These are phyloP conservation scores for Tetrahymena elliotti DNA, from an alignment of 73 alveolate genomes.

Conservation along the genomic window DNA sequence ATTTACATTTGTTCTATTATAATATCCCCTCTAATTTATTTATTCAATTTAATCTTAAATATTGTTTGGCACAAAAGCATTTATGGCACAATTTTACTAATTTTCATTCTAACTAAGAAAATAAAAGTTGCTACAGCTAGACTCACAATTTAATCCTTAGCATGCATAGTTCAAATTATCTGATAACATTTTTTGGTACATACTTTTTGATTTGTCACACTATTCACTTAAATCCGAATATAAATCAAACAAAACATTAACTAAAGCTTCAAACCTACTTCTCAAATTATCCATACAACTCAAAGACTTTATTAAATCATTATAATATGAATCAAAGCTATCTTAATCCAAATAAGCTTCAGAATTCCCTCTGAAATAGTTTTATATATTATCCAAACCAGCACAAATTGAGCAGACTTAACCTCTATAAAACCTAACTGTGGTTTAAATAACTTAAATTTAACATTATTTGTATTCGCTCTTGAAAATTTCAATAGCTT, in stretches of 20 bases:
- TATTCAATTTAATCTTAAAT: not conserved
- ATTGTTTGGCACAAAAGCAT: not conserved
- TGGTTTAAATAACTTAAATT: not conserved
- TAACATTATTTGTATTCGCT: not conserved
- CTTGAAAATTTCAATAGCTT: not conserved
- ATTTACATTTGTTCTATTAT: not conserved
- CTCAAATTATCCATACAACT: not conserved
- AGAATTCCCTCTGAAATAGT: not conserved
- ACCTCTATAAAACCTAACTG: not conserved
- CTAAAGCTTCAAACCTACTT: not conserved
- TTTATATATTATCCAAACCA: not conserved
- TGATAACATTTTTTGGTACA: not conserved
- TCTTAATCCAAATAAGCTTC: not conserved
- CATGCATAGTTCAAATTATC: not conserved
- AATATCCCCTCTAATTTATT: not conserved
- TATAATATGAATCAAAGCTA: not conserved
- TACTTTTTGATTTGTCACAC: not conserved
- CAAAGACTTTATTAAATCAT: not conserved
- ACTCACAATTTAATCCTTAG: not conserved
- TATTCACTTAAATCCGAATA: not conserved
- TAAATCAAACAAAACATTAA: not conserved
- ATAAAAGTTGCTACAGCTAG: not conserved
- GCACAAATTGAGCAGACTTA: not conserved
- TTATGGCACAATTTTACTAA: not conserved
- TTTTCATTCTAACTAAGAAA: not conserved